Evolutionary conservation across 2,329 filamentous ascomycete genomes (phyloP).

Genomic region (Sphaerulina vaccinii): DNA sequence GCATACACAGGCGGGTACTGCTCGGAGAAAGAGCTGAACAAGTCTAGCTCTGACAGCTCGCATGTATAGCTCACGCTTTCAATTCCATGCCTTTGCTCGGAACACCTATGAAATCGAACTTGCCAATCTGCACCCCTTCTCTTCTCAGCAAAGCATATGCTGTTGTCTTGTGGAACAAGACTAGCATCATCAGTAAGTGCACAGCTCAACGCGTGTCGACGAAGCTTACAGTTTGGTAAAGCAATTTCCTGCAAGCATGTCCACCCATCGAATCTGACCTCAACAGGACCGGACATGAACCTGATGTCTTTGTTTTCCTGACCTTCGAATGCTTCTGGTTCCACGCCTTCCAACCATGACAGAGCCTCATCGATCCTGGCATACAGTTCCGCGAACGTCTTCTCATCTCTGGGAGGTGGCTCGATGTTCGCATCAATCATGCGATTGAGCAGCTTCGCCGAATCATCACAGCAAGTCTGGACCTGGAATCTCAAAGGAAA

Average conservation of each 20-base stretch:
- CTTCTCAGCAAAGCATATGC: slow-evolving; percentile 61
- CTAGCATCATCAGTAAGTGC: not conserved
- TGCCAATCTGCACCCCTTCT: slow-evolving; percentile 61
- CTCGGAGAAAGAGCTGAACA: too few relatives aligned
- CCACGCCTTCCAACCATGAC: slow-evolving; percentile 46
- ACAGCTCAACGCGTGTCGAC: not conserved
- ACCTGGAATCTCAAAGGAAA: slow-evolving; percentile 50
- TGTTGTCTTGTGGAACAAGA: slow-evolving; percentile 63
- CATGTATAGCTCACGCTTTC: slow-evolving; percentile 55
- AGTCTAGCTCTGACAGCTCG: not conserved
- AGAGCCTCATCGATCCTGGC: slow-evolving; percentile 50
- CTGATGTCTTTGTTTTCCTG: slow-evolving; percentile 19
- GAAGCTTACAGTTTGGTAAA: slow-evolving; percentile 51
- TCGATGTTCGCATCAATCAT: slow-evolving; percentile 41
- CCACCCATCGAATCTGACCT: slow-evolving; percentile 44
- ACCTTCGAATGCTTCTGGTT: slow-evolving; percentile 45
- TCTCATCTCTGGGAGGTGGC: slow-evolving; percentile 36
- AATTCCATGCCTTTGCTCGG: slow-evolving; percentile 21
- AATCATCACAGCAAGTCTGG: slow-evolving; percentile 38
- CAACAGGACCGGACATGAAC: slow-evolving; percentile 35
- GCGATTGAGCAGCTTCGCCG: slow-evolving; percentile 42
- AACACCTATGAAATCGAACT: slow-evolving; percentile 55
- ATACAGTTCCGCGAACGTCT: slow-evolving; percentile 52
- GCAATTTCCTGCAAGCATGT: slow-evolving; percentile 52
- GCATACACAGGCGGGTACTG: too few relatives aligned